These are phyloP conservation scores for Elasticomyces elasticus DNA, from an alignment of 495 filamentous ascomycete genomes.

Conservation along the genomic window DNA sequence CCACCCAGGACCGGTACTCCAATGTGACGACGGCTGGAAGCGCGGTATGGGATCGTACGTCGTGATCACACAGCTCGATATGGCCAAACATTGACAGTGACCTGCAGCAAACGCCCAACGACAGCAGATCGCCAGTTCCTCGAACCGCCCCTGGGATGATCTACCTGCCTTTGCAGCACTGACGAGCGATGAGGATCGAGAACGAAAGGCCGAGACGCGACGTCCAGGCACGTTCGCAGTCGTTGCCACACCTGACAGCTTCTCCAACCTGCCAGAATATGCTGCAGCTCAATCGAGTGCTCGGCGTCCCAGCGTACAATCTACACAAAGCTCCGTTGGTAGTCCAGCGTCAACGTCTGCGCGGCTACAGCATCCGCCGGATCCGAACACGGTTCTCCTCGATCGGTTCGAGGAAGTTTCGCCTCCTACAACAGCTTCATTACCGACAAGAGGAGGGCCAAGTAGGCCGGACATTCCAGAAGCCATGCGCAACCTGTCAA, in stretches of 20 bases:
- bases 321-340: neutral
- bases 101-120: neutral
- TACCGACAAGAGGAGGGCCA: neutral
- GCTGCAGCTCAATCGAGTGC: conserved; percentile 15
- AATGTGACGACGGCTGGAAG: conserved; percentile 42
- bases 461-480: conserved; percentile 9
- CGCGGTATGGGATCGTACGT: conserved; percentile 46
- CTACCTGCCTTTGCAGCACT: conserved; percentile 46
- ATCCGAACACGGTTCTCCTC: conserved; percentile 17
- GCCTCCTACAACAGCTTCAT: neutral
- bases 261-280: conserved; percentile 46
- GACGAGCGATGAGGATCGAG: conserved; percentile 52
- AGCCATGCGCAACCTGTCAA: conserved; percentile 7
- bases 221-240: conserved; percentile 50
- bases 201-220: conserved; percentile 45
- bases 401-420: conserved; percentile 19
- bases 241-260: conserved; percentile 46
- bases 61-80: neutral
- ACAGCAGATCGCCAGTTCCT: neutral
- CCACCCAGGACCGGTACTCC: conserved; percentile 11
- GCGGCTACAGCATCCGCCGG: neutral
- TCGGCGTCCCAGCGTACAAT: conserved; percentile 14
- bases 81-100: neutral
- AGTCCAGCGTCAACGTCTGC: conserved; percentile 1
- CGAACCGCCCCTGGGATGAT: conserved; percentile 18